These are phyloP conservation scores for Botrytis cinerea DNA, from an alignment of 2,329 filamentous ascomycete genomes.

Conservation along the genomic window DNA sequence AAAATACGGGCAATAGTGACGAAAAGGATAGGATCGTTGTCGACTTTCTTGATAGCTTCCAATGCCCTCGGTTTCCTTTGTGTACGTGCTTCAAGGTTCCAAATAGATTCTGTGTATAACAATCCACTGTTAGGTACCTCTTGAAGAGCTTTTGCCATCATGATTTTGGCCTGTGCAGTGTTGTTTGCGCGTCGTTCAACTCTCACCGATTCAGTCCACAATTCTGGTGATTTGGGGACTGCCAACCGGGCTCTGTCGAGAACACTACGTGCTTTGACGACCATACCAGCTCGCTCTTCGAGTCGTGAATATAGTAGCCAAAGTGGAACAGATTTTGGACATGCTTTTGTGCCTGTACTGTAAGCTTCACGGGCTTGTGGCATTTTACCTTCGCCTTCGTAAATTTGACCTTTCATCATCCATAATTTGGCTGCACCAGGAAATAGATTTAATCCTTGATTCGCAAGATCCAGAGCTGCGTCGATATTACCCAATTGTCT, in stretches of 20 bases:
- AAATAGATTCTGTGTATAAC: slow-evolving; percentile 93
- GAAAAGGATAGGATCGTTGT: slow-evolving; percentile 86
- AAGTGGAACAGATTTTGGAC: slow-evolving; percentile 78
- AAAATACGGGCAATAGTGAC: slow-evolving; percentile 93
- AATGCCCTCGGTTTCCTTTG: slow-evolving; percentile 89
- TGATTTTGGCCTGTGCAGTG: slow-evolving; percentile 76
- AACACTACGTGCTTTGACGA: slow-evolving; percentile 90
- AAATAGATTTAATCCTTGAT: slow-evolving; percentile 83
- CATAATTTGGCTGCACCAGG: slow-evolving; percentile 85
- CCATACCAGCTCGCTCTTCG: slow-evolving; percentile 79
- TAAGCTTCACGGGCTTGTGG: slow-evolving; percentile 90
- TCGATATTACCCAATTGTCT: slow-evolving; percentile 78
- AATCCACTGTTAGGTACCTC: slow-evolving; percentile 86
- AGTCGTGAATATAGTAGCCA: slow-evolving; percentile 89
- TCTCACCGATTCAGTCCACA: slow-evolving; percentile 93
- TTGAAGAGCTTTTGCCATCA: slow-evolving; percentile 92
- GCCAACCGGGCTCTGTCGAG: slow-evolving; percentile 89
- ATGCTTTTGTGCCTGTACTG: slow-evolving; percentile 82
- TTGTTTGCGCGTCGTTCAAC: slow-evolving; percentile 89
- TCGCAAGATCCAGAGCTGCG: slow-evolving; percentile 80
- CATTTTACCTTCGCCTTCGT: slow-evolving; percentile 77
- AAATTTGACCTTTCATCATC: slow-evolving; percentile 99
- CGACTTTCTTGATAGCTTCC: slow-evolving; percentile 95
- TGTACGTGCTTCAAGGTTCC: slow-evolving; percentile 87
- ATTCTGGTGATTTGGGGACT: slow-evolving; percentile 77